Percentiles rank a stretch among this genome's conserved stretches.
Evolutionary conservation across 345 rosid species (phyloP).

Genomic region (Eucalyptus sp.): DNA sequence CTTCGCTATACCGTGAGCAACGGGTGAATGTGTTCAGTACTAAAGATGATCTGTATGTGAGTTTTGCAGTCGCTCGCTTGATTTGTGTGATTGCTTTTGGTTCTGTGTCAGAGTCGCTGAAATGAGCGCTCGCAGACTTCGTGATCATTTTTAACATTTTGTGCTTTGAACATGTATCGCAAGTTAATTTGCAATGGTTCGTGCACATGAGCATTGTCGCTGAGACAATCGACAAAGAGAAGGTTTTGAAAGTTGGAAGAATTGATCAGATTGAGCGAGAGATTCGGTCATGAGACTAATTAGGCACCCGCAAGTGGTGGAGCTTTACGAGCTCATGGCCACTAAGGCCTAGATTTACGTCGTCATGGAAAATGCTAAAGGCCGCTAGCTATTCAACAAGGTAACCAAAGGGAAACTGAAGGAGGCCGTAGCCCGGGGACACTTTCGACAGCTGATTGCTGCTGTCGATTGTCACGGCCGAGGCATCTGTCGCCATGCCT

Average conservation of each 20-base stretch:
- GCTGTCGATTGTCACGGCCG: slow-evolving; percentile 84
- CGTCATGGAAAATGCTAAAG: slow-evolving; percentile 66
- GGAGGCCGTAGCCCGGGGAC: slow-evolving; percentile 29
- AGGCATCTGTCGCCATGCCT: slow-evolving; percentile 70
- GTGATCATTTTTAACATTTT: not conserved
- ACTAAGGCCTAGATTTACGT: slow-evolving; percentile 77
- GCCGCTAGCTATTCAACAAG: slow-evolving; percentile 73
- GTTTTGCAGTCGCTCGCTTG: not conserved
- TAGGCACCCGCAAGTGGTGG: slow-evolving; percentile 62
- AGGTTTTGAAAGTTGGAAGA: slow-evolving; percentile 54
- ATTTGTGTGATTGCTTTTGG: not conserved
- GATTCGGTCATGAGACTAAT: slow-evolving; percentile 63
- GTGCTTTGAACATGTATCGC: not conserved
- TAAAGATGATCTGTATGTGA: not conserved
- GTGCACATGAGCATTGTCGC: slow-evolving; percentile 27
- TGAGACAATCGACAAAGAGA: slow-evolving; percentile 60
- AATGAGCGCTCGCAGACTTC: not conserved
- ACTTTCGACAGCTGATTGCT: slow-evolving; percentile 64
- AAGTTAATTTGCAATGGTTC: not conserved
- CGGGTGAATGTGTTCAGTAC: not conserved
- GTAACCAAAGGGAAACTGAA: slow-evolving; percentile 60
- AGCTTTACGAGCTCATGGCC: slow-evolving; percentile 85
- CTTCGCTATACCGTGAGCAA: not conserved
- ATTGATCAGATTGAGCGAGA: slow-evolving; percentile 74
- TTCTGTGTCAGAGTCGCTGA: not conserved